Evolutionary conservation across 371 early-diverging fungal species (phyloP).

Genomic region (Rhizomucor pusillus): DNA sequence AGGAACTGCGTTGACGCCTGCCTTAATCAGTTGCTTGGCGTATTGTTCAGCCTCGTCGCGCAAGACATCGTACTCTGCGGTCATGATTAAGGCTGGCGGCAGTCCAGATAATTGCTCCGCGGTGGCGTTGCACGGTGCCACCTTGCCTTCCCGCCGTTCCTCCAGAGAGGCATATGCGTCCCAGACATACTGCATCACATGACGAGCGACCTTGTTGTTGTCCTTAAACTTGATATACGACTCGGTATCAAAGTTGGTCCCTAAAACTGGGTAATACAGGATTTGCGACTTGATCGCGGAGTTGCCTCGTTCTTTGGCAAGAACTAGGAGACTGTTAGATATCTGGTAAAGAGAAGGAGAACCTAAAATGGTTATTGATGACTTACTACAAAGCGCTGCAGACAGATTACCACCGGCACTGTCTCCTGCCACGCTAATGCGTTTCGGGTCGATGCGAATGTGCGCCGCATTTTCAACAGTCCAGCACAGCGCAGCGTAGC

Average conservation of each 20-base stretch:
- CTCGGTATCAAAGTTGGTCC: conserved; percentile 16
- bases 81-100: conserved; percentile 29
- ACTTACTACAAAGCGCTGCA: conserved; percentile 22
- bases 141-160: conserved; percentile 1
- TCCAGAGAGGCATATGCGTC: conserved; percentile 16
- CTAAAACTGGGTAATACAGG: conserved; percentile 27
- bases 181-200: conserved; percentile 25
- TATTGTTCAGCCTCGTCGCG: conserved; percentile 33
- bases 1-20: conserved; percentile 24
- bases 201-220: conserved; percentile 13
- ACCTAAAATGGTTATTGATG: not conserved
- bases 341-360: no score
- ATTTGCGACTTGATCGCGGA: conserved; percentile 20
- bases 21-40: conserved; percentile 17
- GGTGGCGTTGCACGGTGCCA: conserved; percentile 16
- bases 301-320: conserved; percentile 25
- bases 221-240: conserved; percentile 21
- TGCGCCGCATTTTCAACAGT: conserved; percentile 11
- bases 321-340: no score
- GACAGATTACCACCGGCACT: conserved; percentile 35
- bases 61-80: conserved; percentile 29
- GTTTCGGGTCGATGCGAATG: conserved; percentile 15
- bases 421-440: conserved; percentile 26
- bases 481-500: conserved; percentile 29
- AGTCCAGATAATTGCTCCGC: conserved; percentile 23